Evolutionary conservation across 192 early-diverging fungal genomes (phyloP).

Genomic region (Geosiphon pyriformis): DNA sequence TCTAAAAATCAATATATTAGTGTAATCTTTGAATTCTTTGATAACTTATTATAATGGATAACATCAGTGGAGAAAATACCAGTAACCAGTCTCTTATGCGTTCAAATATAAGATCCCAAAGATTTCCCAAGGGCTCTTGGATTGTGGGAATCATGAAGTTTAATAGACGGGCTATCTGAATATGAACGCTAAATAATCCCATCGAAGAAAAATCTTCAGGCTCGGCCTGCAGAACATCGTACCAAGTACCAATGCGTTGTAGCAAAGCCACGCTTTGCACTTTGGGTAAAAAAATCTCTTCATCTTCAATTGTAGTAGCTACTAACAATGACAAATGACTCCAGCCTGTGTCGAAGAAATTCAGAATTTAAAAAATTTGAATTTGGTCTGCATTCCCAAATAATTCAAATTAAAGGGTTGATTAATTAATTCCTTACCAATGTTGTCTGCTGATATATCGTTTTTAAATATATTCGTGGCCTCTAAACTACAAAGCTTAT

Average conservation of each 20-base stretch:
- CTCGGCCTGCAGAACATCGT: constrained; percentile 24
- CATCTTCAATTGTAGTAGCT: constrained; percentile 13
- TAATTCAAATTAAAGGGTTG: neutral
- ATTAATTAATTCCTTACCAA: constrained; percentile 5
- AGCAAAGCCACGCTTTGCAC: constrained; percentile 36
- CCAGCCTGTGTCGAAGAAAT: neutral
- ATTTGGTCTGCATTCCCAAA: neutral
- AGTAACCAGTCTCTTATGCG: constrained; percentile 26
- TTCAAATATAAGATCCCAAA: constrained; percentile 41
- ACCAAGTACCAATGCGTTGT: constrained; percentile 35
- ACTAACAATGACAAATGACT: constrained; percentile 5
- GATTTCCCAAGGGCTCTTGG: constrained; percentile 39
- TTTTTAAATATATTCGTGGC: constrained; percentile 20
- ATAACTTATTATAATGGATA: no score
- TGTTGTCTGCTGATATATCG: neutral
- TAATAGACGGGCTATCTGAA: constrained; percentile 28
- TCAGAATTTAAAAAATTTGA: neutral
- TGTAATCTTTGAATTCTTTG: no score
- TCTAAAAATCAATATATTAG: neutral
- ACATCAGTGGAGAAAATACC: no score
- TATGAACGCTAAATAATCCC: neutral
- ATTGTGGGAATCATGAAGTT: constrained; percentile 30
- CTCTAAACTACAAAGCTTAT: constrained; percentile 18
- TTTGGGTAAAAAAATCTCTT: constrained; percentile 30
- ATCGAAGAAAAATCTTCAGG: neutral